Conservation (phyloP, 805 yeast species). For the Candida silvatica region DNA sequence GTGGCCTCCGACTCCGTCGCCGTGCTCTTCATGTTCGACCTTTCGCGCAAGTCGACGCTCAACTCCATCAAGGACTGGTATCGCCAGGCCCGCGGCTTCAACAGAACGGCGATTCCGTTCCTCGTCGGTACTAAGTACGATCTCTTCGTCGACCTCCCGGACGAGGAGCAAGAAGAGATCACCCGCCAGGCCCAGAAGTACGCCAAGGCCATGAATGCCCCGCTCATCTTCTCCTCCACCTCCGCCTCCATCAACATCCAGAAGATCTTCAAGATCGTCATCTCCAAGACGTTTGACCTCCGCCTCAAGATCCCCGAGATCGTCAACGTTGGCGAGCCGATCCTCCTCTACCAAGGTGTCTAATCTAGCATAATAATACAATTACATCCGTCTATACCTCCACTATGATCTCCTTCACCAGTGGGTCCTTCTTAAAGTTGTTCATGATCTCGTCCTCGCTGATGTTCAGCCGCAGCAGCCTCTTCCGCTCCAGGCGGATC, state of each 20-base stretch:
- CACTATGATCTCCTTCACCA: conserved; percentile 26
- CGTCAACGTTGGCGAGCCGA: conserved; percentile 82
- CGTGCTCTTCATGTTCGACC: conserved; percentile 80
- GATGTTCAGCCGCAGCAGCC: conserved; percentile 54
- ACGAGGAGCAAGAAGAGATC: conserved; percentile 74
- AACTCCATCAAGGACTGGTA: conserved; percentile 94
- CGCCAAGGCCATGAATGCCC: conserved; percentile 84
- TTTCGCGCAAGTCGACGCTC: conserved; percentile 77
- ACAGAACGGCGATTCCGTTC: conserved; percentile 84
- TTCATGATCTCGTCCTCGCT: conserved; percentile 61
- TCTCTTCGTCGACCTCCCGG: conserved; percentile 68
- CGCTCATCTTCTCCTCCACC: conserved; percentile 81
- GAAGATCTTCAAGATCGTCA: conserved; percentile 83
- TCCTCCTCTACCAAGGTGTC: conserved; percentile 50
- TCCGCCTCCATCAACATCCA: conserved; percentile 89
- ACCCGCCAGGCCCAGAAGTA: conserved; percentile 76
- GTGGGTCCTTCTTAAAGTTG: conserved; percentile 50
- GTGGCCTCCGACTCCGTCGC: conserved; percentile 92
- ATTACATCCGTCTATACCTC: neutral
- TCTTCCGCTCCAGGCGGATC: conserved; percentile 57
- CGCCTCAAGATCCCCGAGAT: conserved; percentile 79
- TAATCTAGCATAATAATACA: conserved; percentile 6
- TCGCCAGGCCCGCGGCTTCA: conserved; percentile 81
- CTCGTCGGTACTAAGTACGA: conserved; percentile 93
- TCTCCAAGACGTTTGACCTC: conserved; percentile 85